Conservation (phyloP, 805 yeast genomes). For the Starmerella stigmatis region DNA sequence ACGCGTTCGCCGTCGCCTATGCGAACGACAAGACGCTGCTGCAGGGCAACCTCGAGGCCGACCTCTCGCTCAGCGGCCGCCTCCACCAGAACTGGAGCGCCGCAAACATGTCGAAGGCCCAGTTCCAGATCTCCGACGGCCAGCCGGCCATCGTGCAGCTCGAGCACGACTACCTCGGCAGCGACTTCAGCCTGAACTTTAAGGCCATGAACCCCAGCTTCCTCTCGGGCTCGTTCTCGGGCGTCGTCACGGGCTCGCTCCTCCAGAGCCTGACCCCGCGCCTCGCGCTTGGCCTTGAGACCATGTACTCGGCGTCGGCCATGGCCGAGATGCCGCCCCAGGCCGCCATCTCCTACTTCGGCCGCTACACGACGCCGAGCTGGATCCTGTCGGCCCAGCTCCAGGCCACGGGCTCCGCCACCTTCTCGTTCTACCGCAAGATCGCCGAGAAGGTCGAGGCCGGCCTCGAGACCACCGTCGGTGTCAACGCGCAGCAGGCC, state of each 20-base stretch:
- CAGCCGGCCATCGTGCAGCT: constrained; percentile 92
- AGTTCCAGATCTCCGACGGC: constrained; percentile 75
- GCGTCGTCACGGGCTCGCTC: constrained; percentile 84
- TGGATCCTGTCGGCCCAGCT: constrained; percentile 93
- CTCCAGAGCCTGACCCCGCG: constrained; percentile 80
- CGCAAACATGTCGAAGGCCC: constrained; percentile 65
- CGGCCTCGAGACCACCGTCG: constrained; percentile 63
- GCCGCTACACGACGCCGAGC: constrained; percentile 75
- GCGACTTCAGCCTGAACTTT: constrained; percentile 78
- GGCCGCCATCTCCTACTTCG: constrained; percentile 79
- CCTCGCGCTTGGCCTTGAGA: constrained; percentile 82
- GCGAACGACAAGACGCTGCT: constrained; percentile 76
- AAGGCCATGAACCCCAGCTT: constrained; percentile 85
- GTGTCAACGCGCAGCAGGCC: constrained; percentile 56
- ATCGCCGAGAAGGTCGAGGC: constrained; percentile 90
- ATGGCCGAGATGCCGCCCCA: constrained; percentile 55
- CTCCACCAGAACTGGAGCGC: constrained; percentile 84
- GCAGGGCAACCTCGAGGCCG: constrained; percentile 89
- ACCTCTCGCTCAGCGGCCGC: constrained; percentile 75
- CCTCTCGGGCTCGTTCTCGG: constrained; percentile 65
- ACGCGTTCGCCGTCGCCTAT: constrained; percentile 80
- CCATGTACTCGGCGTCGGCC: constrained; percentile 60
- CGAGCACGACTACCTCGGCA: constrained; percentile 90
- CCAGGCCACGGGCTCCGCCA: constrained; percentile 82
- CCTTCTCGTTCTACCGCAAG: constrained; percentile 88